Base-by-base conservation (phyloP, 768 basidiomycete species). In the Phaffia australis region DNA sequence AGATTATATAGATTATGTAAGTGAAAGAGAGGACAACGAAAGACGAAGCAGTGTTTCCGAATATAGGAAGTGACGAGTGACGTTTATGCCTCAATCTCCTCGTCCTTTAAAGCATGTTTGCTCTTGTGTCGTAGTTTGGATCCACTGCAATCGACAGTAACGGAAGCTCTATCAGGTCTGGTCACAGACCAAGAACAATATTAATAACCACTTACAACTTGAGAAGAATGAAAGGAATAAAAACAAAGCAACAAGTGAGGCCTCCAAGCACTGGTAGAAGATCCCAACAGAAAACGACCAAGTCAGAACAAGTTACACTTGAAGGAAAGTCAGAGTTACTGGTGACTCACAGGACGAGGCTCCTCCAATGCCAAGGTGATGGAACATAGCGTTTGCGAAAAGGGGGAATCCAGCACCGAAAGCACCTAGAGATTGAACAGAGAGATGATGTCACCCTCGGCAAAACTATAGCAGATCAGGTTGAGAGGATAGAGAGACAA, bases 391-490 rank as follows among this genome's bases (percentile, higher is more conserved):
- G 9, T 46, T 60, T 25, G 59, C 59, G 42, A 60, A 60, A 18
- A 60, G 59, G 16, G 59, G 59, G 30, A 49, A 56, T 1, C 6
- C 52, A 18, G 52, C 63, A 4, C 63, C 63, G 21, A 63, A 27
- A 29, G 27, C 63, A 3, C 52, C 54, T 42, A 11, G 11, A 5
- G 11, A 11, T 5, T 11, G 35, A 42, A 5, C 35, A 11, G 4
- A 11, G 11, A 42, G 35, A 42, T 42, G 11, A 42, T 11, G 11
- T 42, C 35, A 42, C 6, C 6, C 11, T 42, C 11, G 11, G 35
- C 11, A 42, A 42, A 11, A 42, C 4, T 5, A 11, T 42, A 11
- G 11, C 35, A 11, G 35, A 42, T 42, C 11, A 42, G 11, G 11
- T 42, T 11, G 6, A 42, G 11, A 42, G 11, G 11, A 5, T 4